Evolutionary conservation across 345 rosid genomes (phyloP).

Genomic region (Eucalyptus polybractea): DNA sequence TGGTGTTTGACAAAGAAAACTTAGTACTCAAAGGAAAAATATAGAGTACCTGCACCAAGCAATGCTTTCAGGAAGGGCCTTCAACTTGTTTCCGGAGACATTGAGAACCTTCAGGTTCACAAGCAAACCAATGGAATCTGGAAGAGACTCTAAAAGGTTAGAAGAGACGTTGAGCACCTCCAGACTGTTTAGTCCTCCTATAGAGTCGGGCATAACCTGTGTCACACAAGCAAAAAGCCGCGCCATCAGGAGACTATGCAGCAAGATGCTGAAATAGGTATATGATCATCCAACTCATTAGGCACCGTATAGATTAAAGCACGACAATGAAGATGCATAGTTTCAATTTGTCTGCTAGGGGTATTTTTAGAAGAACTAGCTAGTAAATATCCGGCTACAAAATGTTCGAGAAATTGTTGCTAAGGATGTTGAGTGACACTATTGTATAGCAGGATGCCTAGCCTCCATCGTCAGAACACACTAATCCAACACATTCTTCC

Average conservation of each 20-base stretch:
- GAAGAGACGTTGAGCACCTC: slow-evolving; percentile 67
- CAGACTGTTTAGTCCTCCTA: slow-evolving; percentile 60
- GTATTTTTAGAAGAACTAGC: background rate
- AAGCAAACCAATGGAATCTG: slow-evolving; percentile 73
- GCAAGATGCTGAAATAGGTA: background rate
- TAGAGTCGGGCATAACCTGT: slow-evolving; percentile 83
- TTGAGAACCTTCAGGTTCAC: slow-evolving; percentile 49
- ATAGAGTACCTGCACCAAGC: slow-evolving; percentile 42
- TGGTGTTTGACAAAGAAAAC: background rate
- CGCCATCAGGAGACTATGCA: background rate
- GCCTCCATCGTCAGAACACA: background rate
- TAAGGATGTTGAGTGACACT: background rate
- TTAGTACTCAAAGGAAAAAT: background rate
- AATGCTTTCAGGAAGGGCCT: slow-evolving; percentile 70
- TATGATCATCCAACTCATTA: background rate
- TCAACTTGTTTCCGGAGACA: slow-evolving; percentile 69
- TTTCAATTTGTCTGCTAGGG: background rate
- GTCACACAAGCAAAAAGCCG: background rate
- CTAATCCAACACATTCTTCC: background rate
- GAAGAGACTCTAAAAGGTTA: slow-evolving; percentile 44
- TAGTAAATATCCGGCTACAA: background rate
- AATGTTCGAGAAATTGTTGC: background rate
- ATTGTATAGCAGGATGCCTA: background rate
- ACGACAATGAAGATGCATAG: background rate
- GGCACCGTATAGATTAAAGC: background rate